Conservation (phyloP, 2,329 filamentous ascomycete genomes). For the Domatiomyces catenatus region DNA sequence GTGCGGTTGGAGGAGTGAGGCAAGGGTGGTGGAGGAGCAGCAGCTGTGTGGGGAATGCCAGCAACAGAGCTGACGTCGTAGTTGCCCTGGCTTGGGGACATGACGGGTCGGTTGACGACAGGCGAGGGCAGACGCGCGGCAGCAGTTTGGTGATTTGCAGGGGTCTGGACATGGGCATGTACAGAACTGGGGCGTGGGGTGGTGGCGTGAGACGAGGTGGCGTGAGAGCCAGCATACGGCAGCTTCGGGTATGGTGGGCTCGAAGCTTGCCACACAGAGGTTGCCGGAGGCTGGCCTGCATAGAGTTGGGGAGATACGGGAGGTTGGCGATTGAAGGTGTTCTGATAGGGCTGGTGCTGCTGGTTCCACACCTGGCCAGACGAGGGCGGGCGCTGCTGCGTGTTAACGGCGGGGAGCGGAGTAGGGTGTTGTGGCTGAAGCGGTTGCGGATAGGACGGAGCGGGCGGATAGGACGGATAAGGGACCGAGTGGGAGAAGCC, state of each 20-base stretch:
- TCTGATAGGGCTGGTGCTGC: neutral
- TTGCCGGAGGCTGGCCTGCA: neutral
- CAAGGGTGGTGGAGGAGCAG: constrained; percentile 7
- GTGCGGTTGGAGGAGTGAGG: constrained; percentile 8
- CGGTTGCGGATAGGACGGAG: neutral
- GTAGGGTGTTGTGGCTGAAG: constrained; percentile 10
- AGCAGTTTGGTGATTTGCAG: constrained; percentile 16
- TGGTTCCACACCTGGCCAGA: neutral
- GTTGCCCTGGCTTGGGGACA: constrained; percentile 36
- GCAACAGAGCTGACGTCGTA: constrained; percentile 32
- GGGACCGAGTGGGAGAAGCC: no score
- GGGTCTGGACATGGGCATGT: constrained; percentile 30
- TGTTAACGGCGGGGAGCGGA: constrained; percentile 3
- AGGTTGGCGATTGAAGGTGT: neutral
- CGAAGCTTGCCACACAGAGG: neutral
- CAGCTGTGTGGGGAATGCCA: constrained; percentile 26
- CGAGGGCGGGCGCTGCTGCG: constrained; percentile 1
- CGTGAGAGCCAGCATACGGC: neutral
- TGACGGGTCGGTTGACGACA: constrained; percentile 31
- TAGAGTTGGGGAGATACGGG: neutral
- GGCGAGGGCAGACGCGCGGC: constrained; percentile 21
- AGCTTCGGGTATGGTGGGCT: neutral
- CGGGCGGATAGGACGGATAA: neutral
- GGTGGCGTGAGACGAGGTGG: constrained; percentile 18
- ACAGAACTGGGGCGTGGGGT: constrained; percentile 22